phyloP scores from a whole-genome alignment of 2,329 filamentous ascomycete genomes.

The Diaporthe vexans region DNA sequence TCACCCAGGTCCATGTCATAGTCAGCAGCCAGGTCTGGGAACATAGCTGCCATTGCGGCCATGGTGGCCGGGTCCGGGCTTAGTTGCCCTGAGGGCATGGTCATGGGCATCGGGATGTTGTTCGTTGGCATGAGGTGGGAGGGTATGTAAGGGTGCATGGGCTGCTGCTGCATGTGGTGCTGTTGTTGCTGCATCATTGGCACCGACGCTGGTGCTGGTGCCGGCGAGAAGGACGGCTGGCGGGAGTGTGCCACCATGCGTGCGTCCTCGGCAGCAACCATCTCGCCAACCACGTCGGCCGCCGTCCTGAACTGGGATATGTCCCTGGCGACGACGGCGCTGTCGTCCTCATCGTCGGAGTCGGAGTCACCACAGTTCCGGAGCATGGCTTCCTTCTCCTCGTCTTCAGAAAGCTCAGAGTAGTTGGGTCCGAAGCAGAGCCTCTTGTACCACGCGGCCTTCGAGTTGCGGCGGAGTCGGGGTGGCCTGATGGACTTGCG shows the following conservation, averaged over 20 bases:
- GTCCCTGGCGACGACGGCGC: slow-evolving; percentile 63
- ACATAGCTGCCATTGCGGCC: slow-evolving; percentile 49
- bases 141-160: slow-evolving; percentile 32
- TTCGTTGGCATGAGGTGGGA: slow-evolving; percentile 36
- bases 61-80: slow-evolving; percentile 38
- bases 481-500: slow-evolving; percentile 34
- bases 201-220: slow-evolving; percentile 16
- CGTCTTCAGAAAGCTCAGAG: slow-evolving; percentile 46
- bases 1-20: neutral
- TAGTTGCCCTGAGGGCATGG: slow-evolving; percentile 30
- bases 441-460: slow-evolving; percentile 39
- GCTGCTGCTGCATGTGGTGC: slow-evolving; percentile 32
- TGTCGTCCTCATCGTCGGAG: slow-evolving; percentile 45
- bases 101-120: slow-evolving; percentile 29
- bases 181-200: neutral
- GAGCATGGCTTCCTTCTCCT: slow-evolving; percentile 56
- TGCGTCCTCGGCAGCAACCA: slow-evolving; percentile 61
- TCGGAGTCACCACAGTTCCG: slow-evolving; percentile 38
- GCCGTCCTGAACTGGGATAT: slow-evolving; percentile 63
- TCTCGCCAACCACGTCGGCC: slow-evolving; percentile 60
- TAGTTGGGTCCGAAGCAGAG: slow-evolving; percentile 41
- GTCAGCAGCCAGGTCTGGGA: slow-evolving; percentile 50
- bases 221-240: neutral
- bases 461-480: slow-evolving; percentile 33
- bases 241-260: slow-evolving; percentile 41